Conservation (phyloP, 202 grass and related monocot species). For the Zoysia matrella region DNA sequence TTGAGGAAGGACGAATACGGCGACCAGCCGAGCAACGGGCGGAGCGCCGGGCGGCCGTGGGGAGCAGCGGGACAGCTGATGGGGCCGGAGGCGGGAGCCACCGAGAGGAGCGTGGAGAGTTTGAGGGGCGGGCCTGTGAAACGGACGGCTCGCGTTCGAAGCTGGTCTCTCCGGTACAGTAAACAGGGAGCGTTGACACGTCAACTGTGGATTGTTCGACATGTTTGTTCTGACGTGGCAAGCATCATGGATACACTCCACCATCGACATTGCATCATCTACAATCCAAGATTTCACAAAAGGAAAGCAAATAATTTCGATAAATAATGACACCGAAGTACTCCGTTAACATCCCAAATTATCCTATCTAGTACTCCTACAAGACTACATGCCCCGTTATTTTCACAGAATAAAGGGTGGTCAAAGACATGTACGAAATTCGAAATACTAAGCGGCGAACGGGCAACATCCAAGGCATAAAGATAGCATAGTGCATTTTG, state of each 20-base stretch:
- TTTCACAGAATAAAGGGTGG: not conserved
- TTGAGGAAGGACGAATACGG: not conserved
- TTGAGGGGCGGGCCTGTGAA: no score
- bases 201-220: not conserved
- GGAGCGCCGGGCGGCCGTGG: not conserved
- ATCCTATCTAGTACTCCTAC: not conserved
- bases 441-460: no score
- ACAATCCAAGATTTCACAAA: not conserved
- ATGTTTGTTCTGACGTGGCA: not conserved
- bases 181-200: not conserved
- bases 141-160: not conserved
- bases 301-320: not conserved
- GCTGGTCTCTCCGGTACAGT: not conserved
- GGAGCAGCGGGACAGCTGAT: not conserved
- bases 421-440: no score
- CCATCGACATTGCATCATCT: no score
- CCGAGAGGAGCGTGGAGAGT: no score
- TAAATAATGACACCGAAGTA: no score
- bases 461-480: no score
- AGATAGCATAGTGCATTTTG: not conserved
- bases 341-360: no score
- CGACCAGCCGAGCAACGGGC: conserved; percentile 5
- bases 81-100: no score
- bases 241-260: no score
- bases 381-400: not conserved